These are phyloP conservation scores for Yarrowia keelungensis DNA, from an alignment of 805 yeast genomes.

Conservation along the genomic window DNA sequence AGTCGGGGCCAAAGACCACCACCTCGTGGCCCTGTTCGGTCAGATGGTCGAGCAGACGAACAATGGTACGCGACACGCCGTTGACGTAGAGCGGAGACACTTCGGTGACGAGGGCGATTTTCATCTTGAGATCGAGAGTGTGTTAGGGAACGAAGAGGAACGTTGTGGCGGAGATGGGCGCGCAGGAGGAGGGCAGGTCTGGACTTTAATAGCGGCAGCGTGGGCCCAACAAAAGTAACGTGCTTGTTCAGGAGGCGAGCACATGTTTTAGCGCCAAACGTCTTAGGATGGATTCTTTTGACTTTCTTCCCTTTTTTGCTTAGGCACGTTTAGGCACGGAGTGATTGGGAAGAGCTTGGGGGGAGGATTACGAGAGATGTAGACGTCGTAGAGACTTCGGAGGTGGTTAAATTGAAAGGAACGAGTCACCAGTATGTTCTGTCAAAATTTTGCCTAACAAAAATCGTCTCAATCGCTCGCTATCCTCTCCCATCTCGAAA, in stretches of 20 bases:
- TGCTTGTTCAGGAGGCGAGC: conserved; percentile 39
- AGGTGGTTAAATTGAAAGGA: not conserved
- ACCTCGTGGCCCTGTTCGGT: conserved; percentile 40
- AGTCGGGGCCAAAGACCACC: conserved; percentile 42
- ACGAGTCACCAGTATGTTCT: not conserved
- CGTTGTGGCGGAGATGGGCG: conserved; percentile 13
- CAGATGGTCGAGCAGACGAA: conserved; percentile 41
- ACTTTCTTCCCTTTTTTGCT: conserved; percentile 8
- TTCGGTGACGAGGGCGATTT: conserved; percentile 41
- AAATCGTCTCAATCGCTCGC: not conserved
- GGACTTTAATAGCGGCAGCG: conserved; percentile 29
- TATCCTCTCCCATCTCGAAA: not conserved
- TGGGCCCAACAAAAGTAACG: conserved; percentile 36
- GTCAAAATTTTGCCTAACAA: not conserved
- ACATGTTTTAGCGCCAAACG: conserved; percentile 38
- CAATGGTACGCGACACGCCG: conserved; percentile 42
- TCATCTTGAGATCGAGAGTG: conserved; percentile 17
- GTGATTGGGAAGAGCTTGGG: not conserved
- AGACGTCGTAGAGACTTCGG: not conserved
- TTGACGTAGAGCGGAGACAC: conserved; percentile 42
- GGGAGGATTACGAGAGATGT: not conserved
- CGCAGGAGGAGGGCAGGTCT: conserved; percentile 21
- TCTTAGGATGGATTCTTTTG: conserved; percentile 26
- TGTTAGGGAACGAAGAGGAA: too few species aligned
- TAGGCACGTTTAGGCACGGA: conserved; percentile 18